A percentile compares a stretch with the other conserved stretches of the same genome.
These are phyloP conservation scores for Serendipita sp. DNA, from an alignment of 768 basidiomycete genomes.

Conservation along the genomic window DNA sequence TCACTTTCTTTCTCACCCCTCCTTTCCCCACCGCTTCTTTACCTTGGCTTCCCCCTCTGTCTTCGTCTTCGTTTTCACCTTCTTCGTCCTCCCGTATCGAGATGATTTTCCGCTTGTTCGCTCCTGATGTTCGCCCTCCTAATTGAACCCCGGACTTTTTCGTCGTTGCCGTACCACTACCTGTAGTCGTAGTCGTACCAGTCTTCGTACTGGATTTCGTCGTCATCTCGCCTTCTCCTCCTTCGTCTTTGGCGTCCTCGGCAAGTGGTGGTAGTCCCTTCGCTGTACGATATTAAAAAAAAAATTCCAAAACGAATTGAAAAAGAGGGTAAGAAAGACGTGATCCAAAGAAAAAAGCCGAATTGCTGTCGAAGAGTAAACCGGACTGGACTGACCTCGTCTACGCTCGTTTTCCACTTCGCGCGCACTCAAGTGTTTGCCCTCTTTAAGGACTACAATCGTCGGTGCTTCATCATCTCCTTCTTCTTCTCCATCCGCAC, in stretches of 20 bases:
- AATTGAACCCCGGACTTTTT: neutral
- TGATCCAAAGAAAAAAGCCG: too few species aligned
- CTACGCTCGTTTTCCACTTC: conserved; percentile 67
- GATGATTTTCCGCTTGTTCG: neutral
- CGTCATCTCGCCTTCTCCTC: neutral
- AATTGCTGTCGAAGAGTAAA: too few species aligned
- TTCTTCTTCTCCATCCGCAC: conserved; percentile 32
- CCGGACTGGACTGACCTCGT: conserved; percentile 30
- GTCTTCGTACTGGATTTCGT: neutral
- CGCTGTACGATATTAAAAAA: neutral
- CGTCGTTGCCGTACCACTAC: neutral
- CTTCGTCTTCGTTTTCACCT: neutral
- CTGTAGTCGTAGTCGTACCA: neutral
- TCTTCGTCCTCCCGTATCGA: too few species aligned
- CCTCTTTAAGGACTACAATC: conserved; percentile 73
- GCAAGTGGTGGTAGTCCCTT: neutral
- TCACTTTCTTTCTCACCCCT: neutral
- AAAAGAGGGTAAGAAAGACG: too few species aligned
- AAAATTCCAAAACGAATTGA: neutral
- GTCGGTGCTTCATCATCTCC: conserved; percentile 68
- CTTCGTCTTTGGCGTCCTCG: neutral
- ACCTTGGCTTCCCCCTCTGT: neutral
- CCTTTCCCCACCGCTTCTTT: neutral
- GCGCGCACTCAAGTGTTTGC: conserved; percentile 65
- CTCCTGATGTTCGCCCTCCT: neutral